Evolutionary conservation across 352 stramenopile species (phyloP).

Genomic region (Phytopythium helicoides): DNA sequence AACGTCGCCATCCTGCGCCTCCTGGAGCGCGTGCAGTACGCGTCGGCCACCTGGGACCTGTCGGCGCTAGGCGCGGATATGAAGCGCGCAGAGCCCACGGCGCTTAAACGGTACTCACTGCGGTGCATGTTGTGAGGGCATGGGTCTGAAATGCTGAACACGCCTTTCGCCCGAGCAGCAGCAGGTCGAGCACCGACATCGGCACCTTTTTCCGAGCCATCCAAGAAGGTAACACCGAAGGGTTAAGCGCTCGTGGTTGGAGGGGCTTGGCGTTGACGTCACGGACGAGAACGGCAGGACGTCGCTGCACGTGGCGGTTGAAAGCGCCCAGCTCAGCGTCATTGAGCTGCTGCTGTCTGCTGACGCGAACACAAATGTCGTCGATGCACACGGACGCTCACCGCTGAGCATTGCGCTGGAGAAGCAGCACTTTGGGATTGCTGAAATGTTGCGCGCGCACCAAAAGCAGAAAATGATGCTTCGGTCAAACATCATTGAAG

Average conservation of each 20-base stretch:
- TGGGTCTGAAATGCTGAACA: no score
- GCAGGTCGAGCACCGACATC: slow-evolving; percentile 35
- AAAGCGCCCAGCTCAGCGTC: slow-evolving; percentile 62
- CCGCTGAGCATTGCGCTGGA: slow-evolving; percentile 69
- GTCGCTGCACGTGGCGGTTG: slow-evolving; percentile 76
- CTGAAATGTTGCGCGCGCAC: slow-evolving; percentile 60
- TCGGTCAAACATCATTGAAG: slow-evolving; percentile 26
- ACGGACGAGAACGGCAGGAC: slow-evolving; percentile 51
- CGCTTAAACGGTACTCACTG: no score
- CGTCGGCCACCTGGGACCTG: slow-evolving; percentile 13
- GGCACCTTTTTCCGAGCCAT: slow-evolving; percentile 57
- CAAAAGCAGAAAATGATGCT: slow-evolving; percentile 46
- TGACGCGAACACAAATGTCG: slow-evolving; percentile 52
- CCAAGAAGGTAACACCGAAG: slow-evolving; percentile 63
- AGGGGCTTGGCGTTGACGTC: slow-evolving; percentile 57
- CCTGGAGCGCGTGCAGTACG: slow-evolving; percentile 37
- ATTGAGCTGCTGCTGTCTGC: slow-evolving; percentile 78
- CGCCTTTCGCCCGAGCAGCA: no score
- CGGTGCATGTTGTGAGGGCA: slow-evolving; percentile 6
- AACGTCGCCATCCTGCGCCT: slow-evolving; percentile 47
- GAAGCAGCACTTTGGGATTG: slow-evolving; percentile 47
- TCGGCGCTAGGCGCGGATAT: slow-evolving; percentile 13
- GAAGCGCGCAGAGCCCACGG: slow-evolving; percentile 1
- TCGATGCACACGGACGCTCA: slow-evolving; percentile 54
- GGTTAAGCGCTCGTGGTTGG: slow-evolving; percentile 76